A percentile compares a stretch with the other conserved stretches of the same genome.
Evolutionary conservation across 495 filamentous ascomycete genomes (phyloP).

Genomic region (Podospora bellae-mahoneyi): DNA sequence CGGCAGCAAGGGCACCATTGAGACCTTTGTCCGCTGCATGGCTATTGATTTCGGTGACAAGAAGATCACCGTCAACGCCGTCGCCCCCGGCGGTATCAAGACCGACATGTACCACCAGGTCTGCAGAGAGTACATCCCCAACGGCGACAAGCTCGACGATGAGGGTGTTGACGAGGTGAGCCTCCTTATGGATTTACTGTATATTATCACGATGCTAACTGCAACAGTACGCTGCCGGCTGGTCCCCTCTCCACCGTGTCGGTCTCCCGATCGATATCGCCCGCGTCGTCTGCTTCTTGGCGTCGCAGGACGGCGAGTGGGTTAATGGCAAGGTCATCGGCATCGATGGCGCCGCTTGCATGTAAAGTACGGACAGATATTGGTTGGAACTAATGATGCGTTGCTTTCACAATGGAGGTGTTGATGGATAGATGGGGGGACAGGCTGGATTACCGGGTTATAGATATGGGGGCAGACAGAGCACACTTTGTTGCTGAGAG

Average conservation of each 20-base stretch:
- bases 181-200: conserved; percentile 2
- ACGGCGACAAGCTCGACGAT: conserved; percentile 47
- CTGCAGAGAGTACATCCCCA: conserved; percentile 62
- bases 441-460: not conserved
- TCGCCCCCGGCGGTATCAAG: conserved; percentile 66
- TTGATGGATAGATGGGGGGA: not conserved
- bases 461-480: not conserved
- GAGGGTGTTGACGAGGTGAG: conserved; percentile 32
- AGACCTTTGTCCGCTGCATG: conserved; percentile 39
- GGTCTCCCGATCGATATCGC: conserved; percentile 63
- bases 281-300: conserved; percentile 62
- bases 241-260: conserved; percentile 58
- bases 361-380: conserved; percentile 32
- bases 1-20: conserved; percentile 37
- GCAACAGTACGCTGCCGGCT: conserved; percentile 47
- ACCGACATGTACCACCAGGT: conserved; percentile 68
- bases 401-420: not conserved
- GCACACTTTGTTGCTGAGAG: not conserved
- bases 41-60: conserved; percentile 41
- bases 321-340: conserved; percentile 58
- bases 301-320: conserved; percentile 64
- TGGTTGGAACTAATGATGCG: not conserved
- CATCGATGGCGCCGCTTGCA: conserved; percentile 47
- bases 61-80: conserved; percentile 61
- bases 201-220: conserved; percentile 5